Evolutionary conservation across 495 filamentous ascomycete species (phyloP).

Genomic region (Echria macrotheca): DNA sequence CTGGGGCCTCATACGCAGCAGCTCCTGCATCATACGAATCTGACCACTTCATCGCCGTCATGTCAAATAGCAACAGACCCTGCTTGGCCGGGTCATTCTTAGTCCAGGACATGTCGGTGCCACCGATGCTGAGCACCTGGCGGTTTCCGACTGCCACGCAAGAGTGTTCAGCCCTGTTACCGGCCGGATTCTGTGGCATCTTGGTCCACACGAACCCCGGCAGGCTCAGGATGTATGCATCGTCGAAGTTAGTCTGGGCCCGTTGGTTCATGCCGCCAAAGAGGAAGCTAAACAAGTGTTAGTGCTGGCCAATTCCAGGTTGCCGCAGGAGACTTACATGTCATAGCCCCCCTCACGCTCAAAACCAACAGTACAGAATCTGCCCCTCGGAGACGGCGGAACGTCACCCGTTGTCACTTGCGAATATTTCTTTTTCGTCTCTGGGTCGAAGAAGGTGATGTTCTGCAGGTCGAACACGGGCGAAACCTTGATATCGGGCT

Average conservation of each 20-base stretch:
- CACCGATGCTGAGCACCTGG: constrained; percentile 32
- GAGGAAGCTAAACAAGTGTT: constrained; percentile 31
- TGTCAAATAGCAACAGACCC: constrained; percentile 14
- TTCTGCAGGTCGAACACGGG: constrained; percentile 15
- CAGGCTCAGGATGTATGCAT: constrained; percentile 38
- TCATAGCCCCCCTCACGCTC: constrained; percentile 32
- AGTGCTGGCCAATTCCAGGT: too few species aligned
- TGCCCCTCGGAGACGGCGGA: constrained; percentile 16
- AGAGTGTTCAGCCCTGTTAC: constrained; percentile 22
- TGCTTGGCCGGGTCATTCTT: constrained; percentile 2
- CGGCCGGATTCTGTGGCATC: constrained; percentile 15
- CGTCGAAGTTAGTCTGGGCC: constrained; percentile 13
- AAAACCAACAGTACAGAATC: constrained; percentile 29
- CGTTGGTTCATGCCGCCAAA: constrained; percentile 25
- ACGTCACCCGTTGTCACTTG: constrained; percentile 28
- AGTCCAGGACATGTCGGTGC: neutral
- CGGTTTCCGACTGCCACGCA: constrained; percentile 34
- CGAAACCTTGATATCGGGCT: neutral
- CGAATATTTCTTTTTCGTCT: constrained; percentile 28
- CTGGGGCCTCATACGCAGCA: constrained; percentile 7
- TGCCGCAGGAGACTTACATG: constrained; percentile 21
- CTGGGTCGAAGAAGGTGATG: constrained; percentile 35
- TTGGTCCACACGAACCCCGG: constrained; percentile 44
- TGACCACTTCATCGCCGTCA: constrained; percentile 11
- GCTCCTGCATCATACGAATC: constrained; percentile 7